Evolutionary conservation across 1,284 basidiomycete genomes (phyloP), one percentile per base, ranked within the genome.

Genomic region (Inonotus hispidus): DNA sequence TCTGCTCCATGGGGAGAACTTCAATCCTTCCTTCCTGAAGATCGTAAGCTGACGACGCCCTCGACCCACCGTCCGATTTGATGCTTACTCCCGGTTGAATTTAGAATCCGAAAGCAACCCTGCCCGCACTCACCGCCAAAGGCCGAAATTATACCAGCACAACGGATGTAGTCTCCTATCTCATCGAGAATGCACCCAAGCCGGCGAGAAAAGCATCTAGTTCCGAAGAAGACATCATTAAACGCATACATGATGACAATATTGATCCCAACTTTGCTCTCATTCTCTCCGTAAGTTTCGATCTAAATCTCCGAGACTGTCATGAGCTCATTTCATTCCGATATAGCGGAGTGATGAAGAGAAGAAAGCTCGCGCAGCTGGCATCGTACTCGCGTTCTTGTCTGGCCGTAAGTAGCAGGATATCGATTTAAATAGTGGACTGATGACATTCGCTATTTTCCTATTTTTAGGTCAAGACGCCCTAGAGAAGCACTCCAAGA

Each of bases 231-330:
- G 69, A 74, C 21, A 68, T 82, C 54, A 74, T 79, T 62, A 69
- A 71, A 41, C 74, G 73, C 64, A 71, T 87, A 56, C 85, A 88
- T 71, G 76, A 78, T 39, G 79, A 80, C 35, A 73, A 73, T 49
- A 75, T 81, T 65, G 84, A 87, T 69, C 83, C 85, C 60, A 88
- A 88, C 74, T 79, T 82, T 63, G 72, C 76, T 10, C 56, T 78
- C 27, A 68, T 83, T 10, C 71, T 82, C 27, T 73, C 77, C 41
- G 78, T 84, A 65, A 68, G 79, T 67, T 52, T 62, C 38, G 35
- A 35, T 35, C 57, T 19, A 41, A 35, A 46, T 53, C 38, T 52
- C 37, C 43, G 7, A 19, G 38, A 23, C 13, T 52, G 21, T 41
- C 39, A 25, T 6, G 11, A 7, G n/a, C 58, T 2, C 37, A 50